A percentile compares a stretch with the other conserved stretches of the same genome.
Evolutionary conservation across 2,329 filamentous ascomycete genomes (phyloP).

Genomic region (Aspergillus persii): DNA sequence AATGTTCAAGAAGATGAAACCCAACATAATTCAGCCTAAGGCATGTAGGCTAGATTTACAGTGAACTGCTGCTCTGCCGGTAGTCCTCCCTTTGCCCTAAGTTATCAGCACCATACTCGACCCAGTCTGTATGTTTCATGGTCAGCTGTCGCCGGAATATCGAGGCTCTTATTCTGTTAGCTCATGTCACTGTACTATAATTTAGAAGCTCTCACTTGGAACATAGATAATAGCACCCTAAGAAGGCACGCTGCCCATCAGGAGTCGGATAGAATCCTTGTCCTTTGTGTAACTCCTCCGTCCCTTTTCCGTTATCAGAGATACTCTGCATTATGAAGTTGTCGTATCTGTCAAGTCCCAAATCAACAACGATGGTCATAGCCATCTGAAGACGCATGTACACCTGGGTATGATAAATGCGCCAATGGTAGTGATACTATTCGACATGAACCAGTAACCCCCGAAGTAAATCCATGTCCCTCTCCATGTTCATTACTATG

Average conservation of each 20-base stretch:
- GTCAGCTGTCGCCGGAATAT: slow-evolving; percentile 7
- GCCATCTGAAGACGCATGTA: slow-evolving; percentile 7
- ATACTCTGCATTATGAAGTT: slow-evolving; percentile 3
- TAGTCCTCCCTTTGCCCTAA: slow-evolving; percentile 2
- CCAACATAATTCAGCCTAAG: not conserved
- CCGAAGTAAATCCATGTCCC: slow-evolving; percentile 3
- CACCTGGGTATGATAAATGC: slow-evolving; percentile 2
- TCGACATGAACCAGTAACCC: slow-evolving; percentile 4
- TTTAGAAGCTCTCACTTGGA: slow-evolving; percentile 5
- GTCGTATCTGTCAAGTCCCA: slow-evolving; percentile 4
- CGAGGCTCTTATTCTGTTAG: slow-evolving; percentile 3
- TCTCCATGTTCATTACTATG: slow-evolving; percentile 3
- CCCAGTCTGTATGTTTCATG: slow-evolving; percentile 6
- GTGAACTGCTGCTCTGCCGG: slow-evolving; percentile 4
- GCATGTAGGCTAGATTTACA: slow-evolving; percentile 4
- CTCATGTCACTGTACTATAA: not conserved
- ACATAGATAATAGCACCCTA: slow-evolving; percentile 8
- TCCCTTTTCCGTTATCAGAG: not conserved
- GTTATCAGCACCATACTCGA: slow-evolving; percentile 4
- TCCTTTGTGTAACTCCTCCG: not conserved
- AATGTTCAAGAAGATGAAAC: no score
- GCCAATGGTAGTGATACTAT: not conserved
- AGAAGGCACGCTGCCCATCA: slow-evolving; percentile 1
- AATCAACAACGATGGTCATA: slow-evolving; percentile 3
- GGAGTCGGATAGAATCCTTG: slow-evolving; percentile 4